Percentiles rank a stretch among this genome's conserved stretches.
Evolutionary conservation across 192 early-diverging fungal species (phyloP).

Genomic region (Allomyces macrogynus): DNA sequence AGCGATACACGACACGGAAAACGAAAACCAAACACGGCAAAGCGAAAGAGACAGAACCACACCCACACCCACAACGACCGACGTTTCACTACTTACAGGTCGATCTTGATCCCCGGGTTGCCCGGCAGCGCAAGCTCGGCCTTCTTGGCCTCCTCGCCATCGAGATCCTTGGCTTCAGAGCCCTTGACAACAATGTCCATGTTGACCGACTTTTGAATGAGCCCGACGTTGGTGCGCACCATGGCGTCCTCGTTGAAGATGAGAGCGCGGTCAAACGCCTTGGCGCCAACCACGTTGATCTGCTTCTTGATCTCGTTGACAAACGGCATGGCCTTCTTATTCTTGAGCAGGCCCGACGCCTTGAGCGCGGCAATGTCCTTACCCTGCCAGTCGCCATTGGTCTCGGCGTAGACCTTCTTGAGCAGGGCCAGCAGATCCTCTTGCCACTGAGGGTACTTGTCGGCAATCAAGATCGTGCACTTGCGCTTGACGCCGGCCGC

Average conservation of each 20-base stretch:
- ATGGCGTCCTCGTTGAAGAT: conserved; percentile 63
- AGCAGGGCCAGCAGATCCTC: conserved; percentile 28
- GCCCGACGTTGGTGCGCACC: conserved; percentile 26
- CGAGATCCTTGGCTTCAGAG: conserved; percentile 1
- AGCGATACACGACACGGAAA: too few relatives aligned
- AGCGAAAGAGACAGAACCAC: too few relatives aligned
- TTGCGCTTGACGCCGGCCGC: conserved; percentile 7
- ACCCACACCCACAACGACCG: too few relatives aligned
- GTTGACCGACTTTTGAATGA: conserved; percentile 14
- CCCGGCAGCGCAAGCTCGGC: conserved; percentile 23
- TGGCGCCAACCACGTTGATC: conserved; percentile 37
- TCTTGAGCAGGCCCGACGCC: conserved; percentile 54
- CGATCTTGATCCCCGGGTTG: too few relatives aligned
- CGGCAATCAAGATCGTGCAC: conserved; percentile 57
- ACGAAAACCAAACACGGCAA: too few relatives aligned
- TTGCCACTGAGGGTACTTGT: conserved; percentile 86
- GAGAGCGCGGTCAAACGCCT: conserved; percentile 63
- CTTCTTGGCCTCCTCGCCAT: conserved; percentile 18
- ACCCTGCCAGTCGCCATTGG: background rate
- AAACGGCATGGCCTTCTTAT: conserved; percentile 96
- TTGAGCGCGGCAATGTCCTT: conserved; percentile 1
- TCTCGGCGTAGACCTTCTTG: conserved; percentile 19
- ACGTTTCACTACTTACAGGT: too few relatives aligned
- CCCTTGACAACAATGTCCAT: background rate
- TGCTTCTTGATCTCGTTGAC: conserved; percentile 72